Conservation (phyloP, 495 filamentous ascomycete species). For the Daldinia loculata region DNA sequence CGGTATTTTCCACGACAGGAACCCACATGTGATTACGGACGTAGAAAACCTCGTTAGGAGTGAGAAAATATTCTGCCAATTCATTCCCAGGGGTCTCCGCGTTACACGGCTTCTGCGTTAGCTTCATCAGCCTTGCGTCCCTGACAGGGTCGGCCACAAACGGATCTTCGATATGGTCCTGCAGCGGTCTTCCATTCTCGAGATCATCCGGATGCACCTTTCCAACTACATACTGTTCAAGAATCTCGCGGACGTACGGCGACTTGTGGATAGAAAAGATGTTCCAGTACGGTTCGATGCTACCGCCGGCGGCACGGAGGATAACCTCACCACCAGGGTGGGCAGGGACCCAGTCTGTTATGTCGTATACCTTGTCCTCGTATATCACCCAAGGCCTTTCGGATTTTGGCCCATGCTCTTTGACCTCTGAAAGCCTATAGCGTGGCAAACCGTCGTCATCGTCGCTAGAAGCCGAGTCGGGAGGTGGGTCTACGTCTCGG, state of each 20-base stretch:
- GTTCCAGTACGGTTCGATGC: slow-evolving; percentile 69
- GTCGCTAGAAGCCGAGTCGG: slow-evolving; percentile 26
- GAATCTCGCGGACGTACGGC: slow-evolving; percentile 64
- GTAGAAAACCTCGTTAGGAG: slow-evolving; percentile 65
- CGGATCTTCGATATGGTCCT: slow-evolving; percentile 62
- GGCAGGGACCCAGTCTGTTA: slow-evolving; percentile 65
- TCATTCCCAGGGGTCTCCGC: slow-evolving; percentile 62
- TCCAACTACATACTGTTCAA: slow-evolving; percentile 64
- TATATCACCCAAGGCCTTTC: slow-evolving; percentile 60
- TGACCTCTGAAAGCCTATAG: slow-evolving; percentile 58
- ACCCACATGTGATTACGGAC: slow-evolving; percentile 72
- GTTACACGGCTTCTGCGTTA: slow-evolving; percentile 63
- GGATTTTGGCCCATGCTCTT: slow-evolving; percentile 57
- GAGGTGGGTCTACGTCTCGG: slow-evolving; percentile 6
- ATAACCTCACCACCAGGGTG: slow-evolving; percentile 70
- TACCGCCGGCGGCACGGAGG: slow-evolving; percentile 63
- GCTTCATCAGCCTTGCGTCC: slow-evolving; percentile 56
- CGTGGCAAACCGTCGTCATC: slow-evolving; percentile 52
- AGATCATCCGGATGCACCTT: slow-evolving; percentile 61
- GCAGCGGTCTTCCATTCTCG: slow-evolving; percentile 55
- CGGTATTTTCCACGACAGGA: slow-evolving; percentile 54
- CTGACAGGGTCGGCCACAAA: slow-evolving; percentile 62
- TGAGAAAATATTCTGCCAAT: slow-evolving; percentile 58
- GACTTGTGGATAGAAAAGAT: slow-evolving; percentile 69
- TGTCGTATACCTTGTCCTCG: slow-evolving; percentile 65